Evolutionary conservation across 2,329 filamentous ascomycete species (phyloP).

Genomic region (Fusarium irregulare): DNA sequence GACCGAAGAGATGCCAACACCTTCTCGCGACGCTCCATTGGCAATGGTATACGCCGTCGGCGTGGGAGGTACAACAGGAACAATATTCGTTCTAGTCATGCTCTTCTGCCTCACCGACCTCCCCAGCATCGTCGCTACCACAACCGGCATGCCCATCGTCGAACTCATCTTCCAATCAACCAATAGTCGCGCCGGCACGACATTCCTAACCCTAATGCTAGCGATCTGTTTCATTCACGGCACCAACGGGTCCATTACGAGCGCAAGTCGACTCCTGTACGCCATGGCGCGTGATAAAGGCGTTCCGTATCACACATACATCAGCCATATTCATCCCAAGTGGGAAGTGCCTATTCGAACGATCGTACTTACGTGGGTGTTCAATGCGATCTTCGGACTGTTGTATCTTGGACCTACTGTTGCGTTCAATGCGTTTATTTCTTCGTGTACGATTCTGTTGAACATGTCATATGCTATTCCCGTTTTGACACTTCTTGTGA

Average conservation of each 20-base stretch:
- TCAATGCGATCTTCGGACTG: slow-evolving; percentile 34
- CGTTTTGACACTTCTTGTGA: slow-evolving; percentile 19
- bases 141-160: slow-evolving; percentile 59
- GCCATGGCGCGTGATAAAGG: slow-evolving; percentile 45
- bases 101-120: slow-evolving; percentile 56
- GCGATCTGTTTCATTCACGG: slow-evolving; percentile 59
- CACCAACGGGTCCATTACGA: slow-evolving; percentile 58
- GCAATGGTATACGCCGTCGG: slow-evolving; percentile 58
- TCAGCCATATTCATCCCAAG: slow-evolving; percentile 27
- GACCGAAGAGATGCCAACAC: slow-evolving; percentile 60
- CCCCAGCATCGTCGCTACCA: slow-evolving; percentile 49
- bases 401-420: slow-evolving; percentile 33
- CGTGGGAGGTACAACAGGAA: slow-evolving; percentile 56
- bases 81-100: slow-evolving; percentile 55
- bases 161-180: slow-evolving; percentile 59
- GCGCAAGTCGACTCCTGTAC: slow-evolving; percentile 56
- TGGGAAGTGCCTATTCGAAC: slow-evolving; percentile 32
- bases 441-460: slow-evolving; percentile 37
- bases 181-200: slow-evolving; percentile 53
- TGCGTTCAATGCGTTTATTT: slow-evolving; percentile 37
- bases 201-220: slow-evolving; percentile 55
- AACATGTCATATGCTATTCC: slow-evolving; percentile 39
- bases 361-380: slow-evolving; percentile 24
- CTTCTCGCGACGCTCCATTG: slow-evolving; percentile 53
- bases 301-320: slow-evolving; percentile 19